phyloP scores from a whole-genome alignment of 495 filamentous ascomycete species.

The Penicillium pulvis region DNA sequence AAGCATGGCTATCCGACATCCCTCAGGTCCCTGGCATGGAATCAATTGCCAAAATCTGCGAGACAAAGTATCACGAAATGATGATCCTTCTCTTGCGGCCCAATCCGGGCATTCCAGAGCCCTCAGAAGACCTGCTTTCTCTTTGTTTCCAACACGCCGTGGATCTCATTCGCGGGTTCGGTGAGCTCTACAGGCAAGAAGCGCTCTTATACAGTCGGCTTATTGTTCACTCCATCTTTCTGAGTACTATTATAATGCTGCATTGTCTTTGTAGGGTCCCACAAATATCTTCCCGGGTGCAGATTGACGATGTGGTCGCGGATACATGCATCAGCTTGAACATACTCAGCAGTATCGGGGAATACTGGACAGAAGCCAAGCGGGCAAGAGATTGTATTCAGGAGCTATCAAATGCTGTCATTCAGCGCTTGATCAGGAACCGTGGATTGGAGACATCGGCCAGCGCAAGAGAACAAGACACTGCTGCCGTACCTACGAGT shows the following conservation, averaged over 20 bases:
- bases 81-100: slow-evolving; percentile 46
- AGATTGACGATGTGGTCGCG: slow-evolving; percentile 41
- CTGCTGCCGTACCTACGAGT: not conserved
- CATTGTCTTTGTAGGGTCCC: slow-evolving; percentile 46
- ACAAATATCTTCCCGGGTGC: slow-evolving; percentile 31
- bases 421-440: slow-evolving; percentile 39
- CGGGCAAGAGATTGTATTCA: slow-evolving; percentile 47
- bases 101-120: slow-evolving; percentile 44
- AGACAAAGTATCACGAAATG: slow-evolving; percentile 45
- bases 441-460: slow-evolving; percentile 19
- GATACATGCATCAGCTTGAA: slow-evolving; percentile 41
- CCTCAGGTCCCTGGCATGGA: slow-evolving; percentile 20
- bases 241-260: slow-evolving; percentile 44
- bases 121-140: slow-evolving; percentile 34
- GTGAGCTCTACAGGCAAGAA: slow-evolving; percentile 38
- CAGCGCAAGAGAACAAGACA: not conserved
- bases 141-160: slow-evolving; percentile 42
- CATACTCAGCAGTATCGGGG: slow-evolving; percentile 49
- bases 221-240: slow-evolving; percentile 44
- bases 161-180: slow-evolving; percentile 34
- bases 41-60: slow-evolving; percentile 31
- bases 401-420: slow-evolving; percentile 39
- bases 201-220: slow-evolving; percentile 42
- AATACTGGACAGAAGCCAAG: slow-evolving; percentile 48
- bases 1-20: slow-evolving; percentile 35